Conservation (phyloP, 768 basidiomycete genomes). For the Candolleomyces aberdarensis region DNA sequence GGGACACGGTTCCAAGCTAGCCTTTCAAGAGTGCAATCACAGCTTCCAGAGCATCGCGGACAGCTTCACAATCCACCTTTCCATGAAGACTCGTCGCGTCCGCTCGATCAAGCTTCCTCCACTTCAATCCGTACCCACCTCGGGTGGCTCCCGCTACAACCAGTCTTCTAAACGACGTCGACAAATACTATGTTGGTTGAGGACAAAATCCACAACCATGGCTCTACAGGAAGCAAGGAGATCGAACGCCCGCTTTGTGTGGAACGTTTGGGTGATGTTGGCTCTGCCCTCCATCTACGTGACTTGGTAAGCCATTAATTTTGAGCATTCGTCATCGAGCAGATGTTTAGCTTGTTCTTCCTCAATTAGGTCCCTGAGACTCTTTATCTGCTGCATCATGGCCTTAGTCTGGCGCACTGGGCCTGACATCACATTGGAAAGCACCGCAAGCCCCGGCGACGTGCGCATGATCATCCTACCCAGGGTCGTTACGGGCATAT, state of each 20-base stretch:
- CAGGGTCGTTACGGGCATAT: constrained; percentile 45
- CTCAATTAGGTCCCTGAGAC: constrained; percentile 48
- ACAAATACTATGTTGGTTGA: neutral
- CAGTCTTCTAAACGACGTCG: no score
- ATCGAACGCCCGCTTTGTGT: constrained; percentile 23
- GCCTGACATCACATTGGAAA: constrained; percentile 25
- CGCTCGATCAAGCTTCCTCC: no score
- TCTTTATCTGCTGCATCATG: constrained; percentile 55
- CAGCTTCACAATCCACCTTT: no score
- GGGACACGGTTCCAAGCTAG: no score
- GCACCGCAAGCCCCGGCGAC: neutral
- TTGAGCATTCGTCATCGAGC: neutral
- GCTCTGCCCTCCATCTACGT: constrained; percentile 65
- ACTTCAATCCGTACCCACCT: no score
- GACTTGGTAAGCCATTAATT: constrained; percentile 47
- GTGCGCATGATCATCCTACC: constrained; percentile 32
- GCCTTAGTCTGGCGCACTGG: constrained; percentile 55
- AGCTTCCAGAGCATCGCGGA: no score
- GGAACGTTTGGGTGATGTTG: constrained; percentile 72
- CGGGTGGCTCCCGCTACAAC: no score
- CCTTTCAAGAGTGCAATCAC: no score
- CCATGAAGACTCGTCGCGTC: no score
- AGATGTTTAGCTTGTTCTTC: neutral
- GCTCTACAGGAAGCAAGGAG: constrained; percentile 47
- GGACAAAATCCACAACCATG: neutral